These are phyloP conservation scores for Gliomastix tumulicola DNA, from an alignment of 2,329 filamentous ascomycete species.

Conservation along the genomic window DNA sequence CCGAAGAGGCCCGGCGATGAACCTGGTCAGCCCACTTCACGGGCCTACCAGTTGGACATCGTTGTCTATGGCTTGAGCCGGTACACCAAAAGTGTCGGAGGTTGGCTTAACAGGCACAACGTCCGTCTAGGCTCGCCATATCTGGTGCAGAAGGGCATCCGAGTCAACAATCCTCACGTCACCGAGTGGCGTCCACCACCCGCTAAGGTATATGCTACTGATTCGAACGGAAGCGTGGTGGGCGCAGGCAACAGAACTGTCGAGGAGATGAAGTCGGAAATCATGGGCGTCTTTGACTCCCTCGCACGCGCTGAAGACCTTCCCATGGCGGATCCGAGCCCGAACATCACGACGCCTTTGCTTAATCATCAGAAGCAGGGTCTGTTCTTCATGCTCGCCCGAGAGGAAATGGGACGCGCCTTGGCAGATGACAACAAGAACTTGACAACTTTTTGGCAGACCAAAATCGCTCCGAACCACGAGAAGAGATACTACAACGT, in stretches of 20 bases:
- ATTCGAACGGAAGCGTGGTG: slow-evolving; percentile 14
- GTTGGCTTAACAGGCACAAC: slow-evolving; percentile 54
- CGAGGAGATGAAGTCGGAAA: slow-evolving; percentile 81
- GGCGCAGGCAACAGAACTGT: slow-evolving; percentile 52
- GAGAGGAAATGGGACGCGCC: slow-evolving; percentile 61
- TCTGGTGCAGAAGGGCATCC: slow-evolving; percentile 59
- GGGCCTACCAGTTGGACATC: slow-evolving; percentile 57
- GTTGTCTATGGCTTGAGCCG: slow-evolving; percentile 74
- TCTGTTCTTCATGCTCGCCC: slow-evolving; percentile 75
- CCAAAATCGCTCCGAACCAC: slow-evolving; percentile 41
- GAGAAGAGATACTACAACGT: slow-evolving; percentile 69
- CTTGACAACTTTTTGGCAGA: slow-evolving; percentile 72
- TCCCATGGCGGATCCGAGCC: slow-evolving; percentile 61
- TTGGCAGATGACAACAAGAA: slow-evolving; percentile 51
- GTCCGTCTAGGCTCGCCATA: slow-evolving; percentile 62
- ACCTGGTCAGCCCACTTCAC: slow-evolving; percentile 55
- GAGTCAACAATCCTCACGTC: slow-evolving; percentile 71
- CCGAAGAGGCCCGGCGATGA: slow-evolving; percentile 57
- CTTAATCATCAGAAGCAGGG: slow-evolving; percentile 87
- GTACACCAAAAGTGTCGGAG: slow-evolving; percentile 58
- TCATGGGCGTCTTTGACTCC: slow-evolving; percentile 82
- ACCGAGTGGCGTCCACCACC: slow-evolving; percentile 36
- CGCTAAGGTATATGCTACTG: slow-evolving; percentile 22
- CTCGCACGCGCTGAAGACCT: slow-evolving; percentile 70
- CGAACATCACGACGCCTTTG: slow-evolving; percentile 57